phyloP scores from a whole-genome alignment of 768 basidiomycete genomes.

The Serpula lacrymans region DNA sequence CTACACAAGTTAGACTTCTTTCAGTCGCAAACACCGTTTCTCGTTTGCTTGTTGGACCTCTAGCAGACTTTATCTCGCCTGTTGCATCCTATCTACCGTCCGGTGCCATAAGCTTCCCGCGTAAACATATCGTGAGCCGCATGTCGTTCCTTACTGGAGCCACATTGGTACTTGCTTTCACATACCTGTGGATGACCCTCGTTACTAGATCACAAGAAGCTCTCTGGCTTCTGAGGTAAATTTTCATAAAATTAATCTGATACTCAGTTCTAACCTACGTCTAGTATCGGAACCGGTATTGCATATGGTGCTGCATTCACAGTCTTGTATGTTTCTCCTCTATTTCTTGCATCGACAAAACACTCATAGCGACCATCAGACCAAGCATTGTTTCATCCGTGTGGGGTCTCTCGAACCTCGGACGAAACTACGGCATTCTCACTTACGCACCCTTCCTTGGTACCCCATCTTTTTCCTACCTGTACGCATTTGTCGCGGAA shows the following conservation, averaged over 20 bases:
- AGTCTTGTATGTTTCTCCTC: slow-evolving; percentile 49
- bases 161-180: slow-evolving; percentile 43
- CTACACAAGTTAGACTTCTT: slow-evolving; percentile 66
- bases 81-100: slow-evolving; percentile 41
- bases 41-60: slow-evolving; percentile 61
- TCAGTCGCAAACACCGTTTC: slow-evolving; percentile 71
- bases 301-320: slow-evolving; percentile 73
- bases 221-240: slow-evolving; percentile 72
- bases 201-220: slow-evolving; percentile 45
- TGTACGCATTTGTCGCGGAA: slow-evolving; percentile 66
- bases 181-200: slow-evolving; percentile 55
- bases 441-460: slow-evolving; percentile 76
- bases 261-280: slow-evolving; percentile 5
- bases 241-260: slow-evolving; percentile 1
- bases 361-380: slow-evolving; percentile 29
- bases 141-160: slow-evolving; percentile 55
- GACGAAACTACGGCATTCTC: slow-evolving; percentile 73
- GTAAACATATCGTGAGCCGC: slow-evolving; percentile 59
- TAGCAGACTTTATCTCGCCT: slow-evolving; percentile 74
- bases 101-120: slow-evolving; percentile 32
- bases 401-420: slow-evolving; percentile 69
- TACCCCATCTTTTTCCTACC: slow-evolving; percentile 72
- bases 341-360: slow-evolving; percentile 1
- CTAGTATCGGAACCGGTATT: slow-evolving; percentile 61
- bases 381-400: slow-evolving; percentile 69